These are phyloP conservation scores for Yarrowia hollandica DNA, from an alignment of 805 yeast species.

Conservation along the genomic window DNA sequence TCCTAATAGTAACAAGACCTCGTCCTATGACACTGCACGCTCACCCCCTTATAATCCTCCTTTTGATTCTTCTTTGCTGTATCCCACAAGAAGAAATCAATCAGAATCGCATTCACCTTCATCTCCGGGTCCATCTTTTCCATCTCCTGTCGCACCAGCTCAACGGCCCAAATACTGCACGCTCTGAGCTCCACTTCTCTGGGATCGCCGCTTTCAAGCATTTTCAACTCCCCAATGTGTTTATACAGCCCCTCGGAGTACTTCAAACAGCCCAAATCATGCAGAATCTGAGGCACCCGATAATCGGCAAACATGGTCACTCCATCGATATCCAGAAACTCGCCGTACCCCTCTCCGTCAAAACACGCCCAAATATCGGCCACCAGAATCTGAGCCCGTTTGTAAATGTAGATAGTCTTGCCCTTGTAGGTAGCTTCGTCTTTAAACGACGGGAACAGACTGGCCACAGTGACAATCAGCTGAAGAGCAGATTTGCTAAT, in stretches of 20 bases:
- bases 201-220: slow-evolving; percentile 40
- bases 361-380: slow-evolving; percentile 50
- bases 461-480: slow-evolving; percentile 39
- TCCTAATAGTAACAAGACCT: slow-evolving; percentile 44
- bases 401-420: slow-evolving; percentile 40
- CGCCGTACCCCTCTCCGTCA: slow-evolving; percentile 42
- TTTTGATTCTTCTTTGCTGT: slow-evolving; percentile 45
- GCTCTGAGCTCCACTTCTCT: slow-evolving; percentile 47
- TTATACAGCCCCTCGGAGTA: slow-evolving; percentile 39
- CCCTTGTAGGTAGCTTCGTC: slow-evolving; percentile 41
- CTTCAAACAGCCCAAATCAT: slow-evolving; percentile 42
- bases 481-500: slow-evolving; percentile 39
- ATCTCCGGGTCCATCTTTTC: slow-evolving; percentile 32
- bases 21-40: slow-evolving; percentile 44
- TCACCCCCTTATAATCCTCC: slow-evolving; percentile 19
- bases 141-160: slow-evolving; percentile 39
- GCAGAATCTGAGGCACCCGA: slow-evolving; percentile 48
- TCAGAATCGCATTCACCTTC: slow-evolving; percentile 43
- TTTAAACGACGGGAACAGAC: slow-evolving; percentile 41
- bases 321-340: slow-evolving; percentile 44
- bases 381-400: slow-evolving; percentile 48
- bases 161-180: slow-evolving; percentile 48
- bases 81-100: slow-evolving; percentile 50
- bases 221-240: slow-evolving; percentile 34
- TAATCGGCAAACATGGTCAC: slow-evolving; percentile 52